Conservation (phyloP, 2,329 filamentous ascomycete genomes). For the Penicillium sp. region DNA sequence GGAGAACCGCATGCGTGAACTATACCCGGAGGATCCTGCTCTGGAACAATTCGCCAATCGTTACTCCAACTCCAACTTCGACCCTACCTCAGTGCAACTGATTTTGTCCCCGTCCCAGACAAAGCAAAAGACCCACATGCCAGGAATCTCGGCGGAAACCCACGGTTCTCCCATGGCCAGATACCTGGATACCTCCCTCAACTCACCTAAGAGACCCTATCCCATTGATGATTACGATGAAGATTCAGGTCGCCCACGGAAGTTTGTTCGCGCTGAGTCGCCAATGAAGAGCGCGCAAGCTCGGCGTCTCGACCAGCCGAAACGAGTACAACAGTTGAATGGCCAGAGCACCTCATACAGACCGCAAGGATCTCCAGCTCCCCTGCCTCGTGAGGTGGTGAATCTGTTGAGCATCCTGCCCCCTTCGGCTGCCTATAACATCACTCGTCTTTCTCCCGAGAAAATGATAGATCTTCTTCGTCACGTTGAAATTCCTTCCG, state of each 20-base stretch:
- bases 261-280: constrained; percentile 83
- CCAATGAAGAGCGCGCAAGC: constrained; percentile 89
- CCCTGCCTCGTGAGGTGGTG: constrained; percentile 67
- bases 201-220: constrained; percentile 57
- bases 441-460: constrained; percentile 65
- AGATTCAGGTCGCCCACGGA: constrained; percentile 71
- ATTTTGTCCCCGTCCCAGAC: constrained; percentile 84
- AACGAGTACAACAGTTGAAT: constrained; percentile 42
- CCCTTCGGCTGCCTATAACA: constrained; percentile 67
- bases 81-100: constrained; percentile 75
- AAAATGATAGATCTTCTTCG: constrained; percentile 72
- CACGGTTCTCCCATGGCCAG: constrained; percentile 37
- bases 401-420: constrained; percentile 71
- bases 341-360: constrained; percentile 41
- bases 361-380: constrained; percentile 56
- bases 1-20: constrained; percentile 85
- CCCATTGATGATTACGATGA: constrained; percentile 68
- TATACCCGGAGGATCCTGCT: constrained; percentile 85
- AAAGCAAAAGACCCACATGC: constrained; percentile 55
- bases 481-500: constrained; percentile 63
- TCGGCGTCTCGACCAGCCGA: constrained; percentile 75
- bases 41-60: constrained; percentile 73
- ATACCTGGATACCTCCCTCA: constrained; percentile 36
- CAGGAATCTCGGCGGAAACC: constrained; percentile 24
- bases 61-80: constrained; percentile 70